Evolutionary conservation across 148 eudicot genomes (phyloP).

Genomic region (Camellia granthamiana): DNA sequence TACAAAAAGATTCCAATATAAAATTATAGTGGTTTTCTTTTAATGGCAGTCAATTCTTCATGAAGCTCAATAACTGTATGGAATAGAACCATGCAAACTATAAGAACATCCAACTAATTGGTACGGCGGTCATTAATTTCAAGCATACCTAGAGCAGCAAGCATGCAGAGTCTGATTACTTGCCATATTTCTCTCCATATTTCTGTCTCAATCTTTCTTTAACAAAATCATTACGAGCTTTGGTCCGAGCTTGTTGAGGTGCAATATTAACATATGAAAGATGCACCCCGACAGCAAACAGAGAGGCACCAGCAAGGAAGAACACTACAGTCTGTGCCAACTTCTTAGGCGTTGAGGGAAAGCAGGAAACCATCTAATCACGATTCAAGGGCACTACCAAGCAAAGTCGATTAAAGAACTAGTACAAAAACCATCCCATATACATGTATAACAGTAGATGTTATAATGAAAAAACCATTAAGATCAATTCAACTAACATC

Average conservation of each 20-base stretch:
- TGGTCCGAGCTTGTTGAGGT: constrained; percentile 84
- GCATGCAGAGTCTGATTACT: constrained; percentile 7
- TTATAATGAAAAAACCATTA: not conserved
- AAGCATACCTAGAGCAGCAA: constrained; percentile 12
- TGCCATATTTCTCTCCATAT: constrained; percentile 70
- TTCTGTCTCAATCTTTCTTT: constrained; percentile 53
- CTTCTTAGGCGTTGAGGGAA: constrained; percentile 72
- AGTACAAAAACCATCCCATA: not conserved
- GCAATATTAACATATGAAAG: constrained; percentile 71
- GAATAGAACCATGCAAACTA: not conserved
- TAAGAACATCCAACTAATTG: not conserved
- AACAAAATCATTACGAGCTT: constrained; percentile 77
- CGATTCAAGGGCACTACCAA: constrained; percentile 18
- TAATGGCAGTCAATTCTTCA: not conserved
- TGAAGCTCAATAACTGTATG: not conserved
- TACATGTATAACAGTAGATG: not conserved
- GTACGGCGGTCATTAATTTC: not conserved
- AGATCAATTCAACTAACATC: not conserved
- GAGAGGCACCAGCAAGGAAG: constrained; percentile 54
- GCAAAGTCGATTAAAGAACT: not conserved
- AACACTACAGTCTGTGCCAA: constrained; percentile 47
- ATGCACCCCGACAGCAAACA: constrained; percentile 63
- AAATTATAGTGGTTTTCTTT: not conserved
- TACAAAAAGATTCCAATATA: not conserved
- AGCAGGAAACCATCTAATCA: constrained; percentile 58